Evolutionary conservation across 768 basidiomycete species (phyloP), one percentile per base, ranked within the genome.

Genomic region (Naganishia vaughanmartiniae): DNA sequence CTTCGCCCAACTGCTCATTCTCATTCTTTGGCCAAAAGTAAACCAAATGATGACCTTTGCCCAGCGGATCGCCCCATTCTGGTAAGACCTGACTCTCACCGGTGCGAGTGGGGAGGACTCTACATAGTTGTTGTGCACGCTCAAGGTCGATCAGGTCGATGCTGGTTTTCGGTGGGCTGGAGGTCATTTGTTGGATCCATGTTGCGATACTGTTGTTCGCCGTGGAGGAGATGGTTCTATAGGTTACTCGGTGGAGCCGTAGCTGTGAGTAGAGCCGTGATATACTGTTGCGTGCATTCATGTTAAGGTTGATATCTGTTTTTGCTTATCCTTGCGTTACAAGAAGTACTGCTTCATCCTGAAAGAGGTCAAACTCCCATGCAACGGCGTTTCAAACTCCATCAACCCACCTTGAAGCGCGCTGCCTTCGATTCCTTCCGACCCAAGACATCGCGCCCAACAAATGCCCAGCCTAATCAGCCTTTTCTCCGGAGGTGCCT

Each of bases 21-120:
- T 70, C 66, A 30, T 67, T 72, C 51, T 74, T 66, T 12, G 77
- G 74, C 54, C 75, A 73, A 54, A 77, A 75, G 54, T 72, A 75
- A 1, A 69, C 71, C 67, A 77, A 36, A 68, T 76, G 74, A 66
- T 73, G 72, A 2, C 73, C 74, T 34, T 70, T 72, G 0, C 70
- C 58, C 56, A 79, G 51, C 0, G 39, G 42, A 34, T 73, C 75
- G 1, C 70, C 71, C 36, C 54, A 48, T 10, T 53, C 42, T 7
- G 67, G 65, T 24, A 56, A 19, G 0, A 55, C 48, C 7, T 34
- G 30, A 9, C 48, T 26, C n/a, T 21, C 21, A 17, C 67, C 65
- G 26, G 71, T 66, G 11, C 77, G 57, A 4, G 74, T 76, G 0
- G 77, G 76, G 31, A 78, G 60, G 11, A 74, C 75, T 21, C 68